Evolutionary conservation across 1,139 yeast species (phyloP).

Genomic region (Spencermartinsiella ligniputridi): DNA sequence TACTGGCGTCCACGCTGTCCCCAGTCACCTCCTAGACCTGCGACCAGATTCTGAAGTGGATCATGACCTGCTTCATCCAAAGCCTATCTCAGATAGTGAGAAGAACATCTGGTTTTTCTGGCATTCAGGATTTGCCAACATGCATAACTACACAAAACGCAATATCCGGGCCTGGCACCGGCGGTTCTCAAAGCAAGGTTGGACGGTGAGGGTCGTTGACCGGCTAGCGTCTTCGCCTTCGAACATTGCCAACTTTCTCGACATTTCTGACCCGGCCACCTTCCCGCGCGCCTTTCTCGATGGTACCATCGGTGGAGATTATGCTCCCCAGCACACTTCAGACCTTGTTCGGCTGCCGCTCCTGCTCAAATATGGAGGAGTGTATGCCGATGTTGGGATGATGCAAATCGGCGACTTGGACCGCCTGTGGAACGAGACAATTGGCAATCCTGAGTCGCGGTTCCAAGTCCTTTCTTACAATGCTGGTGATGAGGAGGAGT

Average conservation of each 20-base stretch:
- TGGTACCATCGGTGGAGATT: constrained; percentile 4
- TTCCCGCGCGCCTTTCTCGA: constrained; percentile 4
- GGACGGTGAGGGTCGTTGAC: constrained; percentile 5
- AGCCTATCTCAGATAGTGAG: constrained; percentile 3
- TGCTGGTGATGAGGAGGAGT: constrained; percentile 1
- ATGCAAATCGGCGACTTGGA: constrained; percentile 6
- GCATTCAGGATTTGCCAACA: constrained; percentile 4
- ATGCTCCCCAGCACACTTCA: constrained; percentile 5
- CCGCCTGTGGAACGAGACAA: constrained; percentile 5
- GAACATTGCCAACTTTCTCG: constrained; percentile 1
- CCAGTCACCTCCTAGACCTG: constrained; percentile 1
- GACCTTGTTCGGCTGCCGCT: constrained; percentile 6
- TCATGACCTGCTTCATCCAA: constrained; percentile 2
- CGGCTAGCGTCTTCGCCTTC: not conserved
- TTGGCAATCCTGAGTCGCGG: constrained; percentile 5
- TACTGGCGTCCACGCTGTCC: constrained; percentile 2
- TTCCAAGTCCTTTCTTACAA: constrained; percentile 3
- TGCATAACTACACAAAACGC: constrained; percentile 5
- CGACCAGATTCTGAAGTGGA: constrained; percentile 2
- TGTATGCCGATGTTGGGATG: constrained; percentile 6
- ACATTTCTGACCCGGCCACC: not conserved
- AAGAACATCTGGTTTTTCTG: constrained; percentile 7
- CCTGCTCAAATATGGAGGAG: constrained; percentile 5
- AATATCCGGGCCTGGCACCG: constrained; percentile 5
- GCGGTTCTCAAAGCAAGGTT: constrained; percentile 6